phyloP scores from a whole-genome alignment of 352 stramenopile genomes.

The Thalassiosira hispida region DNA sequence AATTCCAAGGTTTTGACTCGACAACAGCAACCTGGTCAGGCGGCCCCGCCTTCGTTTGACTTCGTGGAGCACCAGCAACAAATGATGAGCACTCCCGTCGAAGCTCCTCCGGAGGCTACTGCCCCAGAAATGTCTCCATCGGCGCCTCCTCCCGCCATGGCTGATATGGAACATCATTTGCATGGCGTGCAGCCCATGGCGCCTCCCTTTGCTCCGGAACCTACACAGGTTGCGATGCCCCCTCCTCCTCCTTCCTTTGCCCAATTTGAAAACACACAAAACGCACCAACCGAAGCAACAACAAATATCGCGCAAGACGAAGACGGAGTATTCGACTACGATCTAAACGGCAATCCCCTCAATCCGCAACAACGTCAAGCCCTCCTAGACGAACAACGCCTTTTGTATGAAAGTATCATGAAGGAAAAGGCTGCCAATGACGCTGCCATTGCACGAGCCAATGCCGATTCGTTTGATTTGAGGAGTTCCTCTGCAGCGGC shows the following conservation, averaged over 20 bases:
- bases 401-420: slow-evolving; percentile 75
- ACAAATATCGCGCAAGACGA: slow-evolving; percentile 13
- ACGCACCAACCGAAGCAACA: slow-evolving; percentile 11
- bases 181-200: slow-evolving; percentile 25
- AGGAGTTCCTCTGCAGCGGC: slow-evolving; percentile 45
- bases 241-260: slow-evolving; percentile 48
- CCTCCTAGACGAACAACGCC: slow-evolving; percentile 73
- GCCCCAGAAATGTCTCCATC: slow-evolving; percentile 15
- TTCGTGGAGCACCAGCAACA: slow-evolving; percentile 29
- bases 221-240: not conserved
- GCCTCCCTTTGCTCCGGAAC: not conserved
- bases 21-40: slow-evolving; percentile 2
- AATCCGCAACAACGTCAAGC: slow-evolving; percentile 58
- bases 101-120: slow-evolving; percentile 33
- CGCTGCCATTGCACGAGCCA: slow-evolving; percentile 29
- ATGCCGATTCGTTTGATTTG: slow-evolving; percentile 73
- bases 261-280: slow-evolving; percentile 47
- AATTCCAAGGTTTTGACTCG: slow-evolving; percentile 20
- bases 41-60: slow-evolving; percentile 46
- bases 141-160: slow-evolving; percentile 17
- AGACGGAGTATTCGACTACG: slow-evolving; percentile 59
- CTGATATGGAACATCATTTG: slow-evolving; percentile 14
- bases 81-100: slow-evolving; percentile 6
- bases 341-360: slow-evolving; percentile 56
- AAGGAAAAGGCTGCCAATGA: slow-evolving; percentile 63